Percentiles rank a stretch among this genome's conserved stretches.
Evolutionary conservation across 805 yeast species (phyloP).

Genomic region (Yamadazyma takamatsuzukensis): DNA sequence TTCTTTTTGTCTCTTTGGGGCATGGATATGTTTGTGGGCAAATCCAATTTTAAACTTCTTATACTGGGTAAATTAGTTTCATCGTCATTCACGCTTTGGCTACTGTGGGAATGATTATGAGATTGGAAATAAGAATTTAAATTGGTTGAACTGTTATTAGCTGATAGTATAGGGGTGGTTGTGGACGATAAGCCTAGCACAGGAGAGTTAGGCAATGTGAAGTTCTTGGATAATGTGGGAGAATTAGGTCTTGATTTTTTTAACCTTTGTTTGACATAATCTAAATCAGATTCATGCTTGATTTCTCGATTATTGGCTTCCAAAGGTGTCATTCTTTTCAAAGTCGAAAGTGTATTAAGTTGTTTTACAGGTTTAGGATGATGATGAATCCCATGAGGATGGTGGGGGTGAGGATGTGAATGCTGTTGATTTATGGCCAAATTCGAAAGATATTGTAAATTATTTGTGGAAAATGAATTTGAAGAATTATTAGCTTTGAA

Average conservation of each 20-base stretch:
- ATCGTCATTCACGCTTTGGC: constrained; percentile 9
- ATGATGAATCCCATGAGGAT: too few relatives aligned
- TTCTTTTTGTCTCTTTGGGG: constrained; percentile 16
- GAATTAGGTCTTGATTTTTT: constrained; percentile 52
- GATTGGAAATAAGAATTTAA: constrained; percentile 34
- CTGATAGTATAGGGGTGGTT: constrained; percentile 40
- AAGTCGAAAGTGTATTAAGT: constrained; percentile 40
- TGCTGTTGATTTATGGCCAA: constrained; percentile 16
- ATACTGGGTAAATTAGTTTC: constrained; percentile 41
- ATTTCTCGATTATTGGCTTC: constrained; percentile 15
- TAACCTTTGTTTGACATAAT: constrained; percentile 40
- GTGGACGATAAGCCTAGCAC: constrained; percentile 35
- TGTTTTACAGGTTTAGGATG: constrained; percentile 15
- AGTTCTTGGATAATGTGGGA: constrained; percentile 31
- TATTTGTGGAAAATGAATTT: constrained; percentile 15
- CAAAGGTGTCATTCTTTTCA: constrained; percentile 64
- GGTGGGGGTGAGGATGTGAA: constrained; percentile 11
- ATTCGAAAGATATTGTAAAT: constrained; percentile 23
- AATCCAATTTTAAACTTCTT: constrained; percentile 47
- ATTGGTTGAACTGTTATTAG: constrained; percentile 39
- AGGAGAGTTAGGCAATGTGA: constrained; percentile 43
- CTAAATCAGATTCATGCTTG: constrained; percentile 45
- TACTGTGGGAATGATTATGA: constrained; percentile 9
- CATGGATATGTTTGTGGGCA: constrained; percentile 41
- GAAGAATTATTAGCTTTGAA: constrained; percentile 21